Evolutionary conservation across 306 rosid species (phyloP), one percentile per base, ranked within the genome.

Genomic region (Citrullus amarus): DNA sequence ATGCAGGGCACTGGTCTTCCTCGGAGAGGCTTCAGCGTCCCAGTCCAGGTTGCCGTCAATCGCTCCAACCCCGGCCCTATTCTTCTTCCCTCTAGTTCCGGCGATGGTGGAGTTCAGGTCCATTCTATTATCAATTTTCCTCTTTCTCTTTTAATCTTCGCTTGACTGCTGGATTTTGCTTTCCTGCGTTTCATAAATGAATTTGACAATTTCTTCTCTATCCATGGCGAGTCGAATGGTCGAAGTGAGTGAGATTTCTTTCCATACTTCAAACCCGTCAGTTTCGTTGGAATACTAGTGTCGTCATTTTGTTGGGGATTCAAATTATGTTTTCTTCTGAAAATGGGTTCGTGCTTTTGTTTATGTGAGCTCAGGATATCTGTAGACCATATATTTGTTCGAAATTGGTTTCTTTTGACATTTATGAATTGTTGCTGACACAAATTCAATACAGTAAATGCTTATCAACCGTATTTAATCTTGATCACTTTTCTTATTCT

Each of bases 51-150:
- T 16, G 78, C 84, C 57, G 83, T 88, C 39, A 93, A 90, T 46
- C 92, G 96, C 17, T 85, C 93, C 36, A 88, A 81, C 6, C 82
- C 81, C 11, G 87, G 84, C 57, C 97, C 97, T 6, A 56, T 96
- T 71, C 86, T 96, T 76, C 60, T 73, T 62, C 92, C 89, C 78
- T 90, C 87, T 39, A 77, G 79, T 6, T 90, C 96, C 48, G 86
- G 87, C 60, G 92, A 91, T 39, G 97, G 97, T 10, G 98, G 96
- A 17, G 85, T 96, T 78, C 98, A 96, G 97, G 98, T 91, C 77
- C 28, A 22, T 68, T 61, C 59, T 15, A 3, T 36, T 67, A 41
- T 28, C 59, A 50, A 58, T 43, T 4, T 59, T 25, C 3, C 54
- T 38, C 3, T 25, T 25, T 55, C 3, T 72, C 43, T 70, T 70